phyloP scores from a whole-genome alignment of 352 stramenopile species.

The Phytophthora tentaculata region DNA sequence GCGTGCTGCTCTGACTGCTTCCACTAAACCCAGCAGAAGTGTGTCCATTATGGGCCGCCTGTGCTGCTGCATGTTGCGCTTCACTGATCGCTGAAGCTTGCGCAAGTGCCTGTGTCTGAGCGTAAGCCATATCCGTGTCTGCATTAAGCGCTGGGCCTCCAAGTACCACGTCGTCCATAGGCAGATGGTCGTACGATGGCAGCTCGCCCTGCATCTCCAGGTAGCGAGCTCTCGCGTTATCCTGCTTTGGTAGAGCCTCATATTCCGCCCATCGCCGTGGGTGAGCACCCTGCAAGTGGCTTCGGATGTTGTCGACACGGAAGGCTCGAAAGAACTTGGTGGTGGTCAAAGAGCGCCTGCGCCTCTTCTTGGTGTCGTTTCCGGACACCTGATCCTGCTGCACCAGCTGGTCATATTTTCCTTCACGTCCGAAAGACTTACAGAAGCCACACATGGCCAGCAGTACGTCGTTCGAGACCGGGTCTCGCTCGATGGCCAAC shows the following conservation, averaged over 20 bases:
- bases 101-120: constrained; percentile 54
- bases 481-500: constrained; percentile 70
- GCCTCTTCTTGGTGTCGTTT: constrained; percentile 74
- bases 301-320: constrained; percentile 88
- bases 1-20: constrained; percentile 20
- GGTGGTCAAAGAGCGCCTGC: constrained; percentile 78
- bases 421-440: constrained; percentile 83
- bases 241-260: constrained; percentile 82
- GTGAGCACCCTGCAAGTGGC: constrained; percentile 79
- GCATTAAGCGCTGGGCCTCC: constrained; percentile 50
- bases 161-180: constrained; percentile 79
- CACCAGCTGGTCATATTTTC: constrained; percentile 75
- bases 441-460: constrained; percentile 87
- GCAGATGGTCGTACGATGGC: constrained; percentile 61
- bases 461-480: constrained; percentile 68
- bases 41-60: constrained; percentile 18
- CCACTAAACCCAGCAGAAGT: constrained; percentile 22
- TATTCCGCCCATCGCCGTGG: constrained; percentile 80
- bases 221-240: constrained; percentile 57
- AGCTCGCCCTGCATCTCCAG: constrained; percentile 73
- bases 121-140: constrained; percentile 69
- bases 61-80: constrained; percentile 39
- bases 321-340: constrained; percentile 90
- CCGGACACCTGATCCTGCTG: constrained; percentile 57
- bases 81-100: constrained; percentile 41